These are phyloP conservation scores for Euphorbia corollata DNA, from an alignment of 441 rosid species.

Conservation along the genomic window DNA sequence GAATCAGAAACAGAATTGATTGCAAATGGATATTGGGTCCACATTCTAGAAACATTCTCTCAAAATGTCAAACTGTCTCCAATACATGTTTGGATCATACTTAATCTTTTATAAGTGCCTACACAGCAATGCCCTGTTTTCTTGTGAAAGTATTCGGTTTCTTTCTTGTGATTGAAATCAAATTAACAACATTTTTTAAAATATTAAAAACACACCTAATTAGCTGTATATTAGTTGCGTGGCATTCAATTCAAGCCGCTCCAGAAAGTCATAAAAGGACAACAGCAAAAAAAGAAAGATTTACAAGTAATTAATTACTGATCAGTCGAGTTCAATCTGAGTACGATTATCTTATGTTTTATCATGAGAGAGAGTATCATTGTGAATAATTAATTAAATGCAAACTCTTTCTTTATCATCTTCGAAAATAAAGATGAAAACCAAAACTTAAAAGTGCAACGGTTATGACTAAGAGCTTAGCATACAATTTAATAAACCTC, in stretches of 20 bases:
- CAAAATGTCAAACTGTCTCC: too few species aligned
- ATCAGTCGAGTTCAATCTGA: background rate
- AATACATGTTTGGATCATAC: too few species aligned
- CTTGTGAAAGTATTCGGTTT: background rate
- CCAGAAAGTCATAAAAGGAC: slow-evolving; percentile 19
- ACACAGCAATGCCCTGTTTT: too few species aligned
- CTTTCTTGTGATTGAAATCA: slow-evolving; percentile 1
- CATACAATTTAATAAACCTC: background rate
- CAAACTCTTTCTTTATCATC: slow-evolving; percentile 1
- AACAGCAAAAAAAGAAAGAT: slow-evolving; percentile 13
- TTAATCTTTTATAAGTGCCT: too few species aligned
- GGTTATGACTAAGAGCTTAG: slow-evolving; percentile 26
- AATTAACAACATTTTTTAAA: background rate
- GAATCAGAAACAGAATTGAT: too few species aligned
- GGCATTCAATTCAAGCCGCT: slow-evolving; percentile 7
- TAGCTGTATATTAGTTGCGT: slow-evolving; percentile 18
- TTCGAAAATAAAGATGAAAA: background rate
- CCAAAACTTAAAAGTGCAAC: slow-evolving; percentile 5
- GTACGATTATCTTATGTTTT: background rate
- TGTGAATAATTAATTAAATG: too few species aligned
- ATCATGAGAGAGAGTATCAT: too few species aligned
- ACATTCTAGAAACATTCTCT: too few species aligned
- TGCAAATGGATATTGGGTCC: too few species aligned
- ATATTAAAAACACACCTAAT: background rate
- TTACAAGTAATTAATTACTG: background rate